Conservation (phyloP, 2,329 filamentous ascomycete genomes). For the Basipetospora chlamydospora region DNA sequence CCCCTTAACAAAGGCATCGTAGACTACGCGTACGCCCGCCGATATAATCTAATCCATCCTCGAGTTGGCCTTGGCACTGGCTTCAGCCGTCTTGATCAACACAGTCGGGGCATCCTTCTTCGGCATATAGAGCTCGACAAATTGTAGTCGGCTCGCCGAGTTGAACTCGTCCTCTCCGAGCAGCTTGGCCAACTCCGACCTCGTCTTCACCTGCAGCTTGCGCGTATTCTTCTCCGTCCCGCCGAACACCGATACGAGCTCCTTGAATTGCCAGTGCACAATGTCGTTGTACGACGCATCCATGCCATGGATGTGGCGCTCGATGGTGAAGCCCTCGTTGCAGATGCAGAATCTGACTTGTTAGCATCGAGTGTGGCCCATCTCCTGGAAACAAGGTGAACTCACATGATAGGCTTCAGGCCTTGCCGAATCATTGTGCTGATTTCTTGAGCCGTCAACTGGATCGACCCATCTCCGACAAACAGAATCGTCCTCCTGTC, state of each 20-base stretch:
- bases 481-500: conserved; percentile 63
- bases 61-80: conserved; percentile 54
- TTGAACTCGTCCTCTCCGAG: conserved; percentile 52
- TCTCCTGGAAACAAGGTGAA: conserved; percentile 6
- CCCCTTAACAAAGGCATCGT: too few species aligned
- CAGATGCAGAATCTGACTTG: conserved; percentile 57
- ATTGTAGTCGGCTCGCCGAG: conserved; percentile 39
- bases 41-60: background rate
- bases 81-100: conserved; percentile 55
- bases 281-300: conserved; percentile 72
- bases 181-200: conserved; percentile 50
- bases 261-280: conserved; percentile 57
- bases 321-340: conserved; percentile 82
- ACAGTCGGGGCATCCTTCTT: conserved; percentile 62
- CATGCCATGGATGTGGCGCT: conserved; percentile 77
- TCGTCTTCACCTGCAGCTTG: conserved; percentile 53
- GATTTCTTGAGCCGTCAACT: conserved; percentile 72
- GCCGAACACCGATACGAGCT: conserved; percentile 54
- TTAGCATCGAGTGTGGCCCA: conserved; percentile 9
- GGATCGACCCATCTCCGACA: conserved; percentile 79
- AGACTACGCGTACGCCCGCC: too few species aligned
- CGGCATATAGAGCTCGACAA: conserved; percentile 73
- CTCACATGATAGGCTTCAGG: conserved; percentile 63
- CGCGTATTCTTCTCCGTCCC: conserved; percentile 37
- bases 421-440: conserved; percentile 68